Evolutionary conservation across 1,284 basidiomycete genomes (phyloP).

Genomic region (Cryptococcus sp.): DNA sequence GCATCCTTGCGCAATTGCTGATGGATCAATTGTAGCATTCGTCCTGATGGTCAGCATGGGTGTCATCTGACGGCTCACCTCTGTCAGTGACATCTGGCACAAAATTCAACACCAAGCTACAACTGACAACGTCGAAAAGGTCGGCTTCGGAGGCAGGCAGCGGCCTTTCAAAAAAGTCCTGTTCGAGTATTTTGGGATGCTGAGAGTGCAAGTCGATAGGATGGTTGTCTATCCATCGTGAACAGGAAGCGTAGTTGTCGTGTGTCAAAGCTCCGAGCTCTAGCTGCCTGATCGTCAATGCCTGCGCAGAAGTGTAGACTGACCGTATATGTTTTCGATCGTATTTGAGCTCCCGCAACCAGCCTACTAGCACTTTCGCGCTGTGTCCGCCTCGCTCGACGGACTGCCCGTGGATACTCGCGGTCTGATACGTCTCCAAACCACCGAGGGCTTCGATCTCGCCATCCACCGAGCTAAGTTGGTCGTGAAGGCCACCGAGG

Average conservation of each 20-base stretch:
- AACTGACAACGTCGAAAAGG: conserved; percentile 69
- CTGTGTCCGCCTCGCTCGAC: conserved; percentile 75
- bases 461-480: conserved; percentile 48
- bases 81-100: conserved; percentile 67
- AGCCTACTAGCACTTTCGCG: conserved; percentile 66
- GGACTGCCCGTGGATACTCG: conserved; percentile 72
- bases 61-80: conserved; percentile 51
- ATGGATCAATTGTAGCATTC: conserved; percentile 65
- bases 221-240: conserved; percentile 63
- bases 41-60: conserved; percentile 50
- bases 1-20: conserved; percentile 56
- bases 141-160: conserved; percentile 45
- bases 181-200: conserved; percentile 68
- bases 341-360: conserved; percentile 58
- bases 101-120: conserved; percentile 82
- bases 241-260: conserved; percentile 65
- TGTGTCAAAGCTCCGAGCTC: conserved; percentile 80
- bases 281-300: conserved; percentile 54
- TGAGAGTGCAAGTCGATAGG: conserved; percentile 76
- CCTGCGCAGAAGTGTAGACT: conserved; percentile 9
- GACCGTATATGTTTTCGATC: neutral
- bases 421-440: conserved; percentile 67
- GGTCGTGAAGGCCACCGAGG: neutral
- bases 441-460: conserved; percentile 67
- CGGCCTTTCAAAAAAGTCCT: conserved; percentile 63